Base-by-base conservation (phyloP, 768 basidiomycete species). In the Calocybe gangraenosa region DNA sequence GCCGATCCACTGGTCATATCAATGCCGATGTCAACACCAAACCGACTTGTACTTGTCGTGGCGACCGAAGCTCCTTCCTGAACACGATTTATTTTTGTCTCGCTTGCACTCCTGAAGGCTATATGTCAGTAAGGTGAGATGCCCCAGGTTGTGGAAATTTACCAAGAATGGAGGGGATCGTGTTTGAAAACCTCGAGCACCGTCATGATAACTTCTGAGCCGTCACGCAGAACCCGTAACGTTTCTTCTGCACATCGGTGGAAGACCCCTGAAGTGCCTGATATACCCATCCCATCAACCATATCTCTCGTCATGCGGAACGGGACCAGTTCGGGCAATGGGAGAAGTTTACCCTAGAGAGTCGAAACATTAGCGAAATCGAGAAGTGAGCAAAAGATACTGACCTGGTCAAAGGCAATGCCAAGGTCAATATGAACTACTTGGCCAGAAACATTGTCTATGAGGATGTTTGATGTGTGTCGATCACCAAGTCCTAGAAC, bases 161-260 rank as follows among this genome's bases (percentile, higher is more conserved):
- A 92, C 94, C 95, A 98, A 22, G 81, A 84, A 56, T 97, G 89
- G 15, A 99, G 74, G 4, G 96, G 95, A 62, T 99, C 95, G 58
- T 95, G 81, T 62, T 89, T 92, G 79, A 98, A 96, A 11, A 97
- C 95, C 58, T 96, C 94, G 30, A 99, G 73, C 3, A 99, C 87
- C 0, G 94, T 97, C 77, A 93, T 81, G 58, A 99, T 84, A 36
- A 95, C 81, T 25, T 84, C 87, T 0, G 90, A 89, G 8, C 83
- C 79, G 31, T 87, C 83, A 9, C 94, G 79, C 25, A 98, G 70
- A 3, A 99, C 95, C 10, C 93, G 82, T 6, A 99, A 66, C 0
- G 94, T 96, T 64, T 98, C 91, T 65, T 99, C 93, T 1, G 92
- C 84, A 58, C 95, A 97, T 11, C 92, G 79, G 50, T 94, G 84